A percentile compares a stretch with the other conserved stretches of the same genome.
Conservation (phyloP, 495 filamentous ascomycete species). For the Aspergillus sclerotiicarbonarius region DNA sequence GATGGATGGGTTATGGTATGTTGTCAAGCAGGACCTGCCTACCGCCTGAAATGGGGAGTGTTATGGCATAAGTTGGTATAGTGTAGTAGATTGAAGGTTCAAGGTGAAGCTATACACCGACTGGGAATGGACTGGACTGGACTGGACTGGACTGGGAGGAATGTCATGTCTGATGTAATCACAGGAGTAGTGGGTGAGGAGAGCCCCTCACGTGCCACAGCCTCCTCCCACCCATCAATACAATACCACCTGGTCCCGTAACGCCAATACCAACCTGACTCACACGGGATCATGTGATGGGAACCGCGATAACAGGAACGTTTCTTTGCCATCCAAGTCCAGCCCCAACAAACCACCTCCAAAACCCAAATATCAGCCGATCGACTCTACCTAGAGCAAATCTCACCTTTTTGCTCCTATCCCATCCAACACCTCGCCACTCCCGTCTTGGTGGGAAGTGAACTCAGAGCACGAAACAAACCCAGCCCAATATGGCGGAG, state of each 20-base stretch:
- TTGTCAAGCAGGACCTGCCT: conserved; percentile 28
- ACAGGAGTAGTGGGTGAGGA: conserved; percentile 8
- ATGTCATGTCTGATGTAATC: conserved; percentile 18
- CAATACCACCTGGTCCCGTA: neutral
- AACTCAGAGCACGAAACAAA: conserved; percentile 1
- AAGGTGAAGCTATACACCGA: conserved; percentile 1
- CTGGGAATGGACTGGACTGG: no score
- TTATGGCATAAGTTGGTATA: conserved; percentile 20
- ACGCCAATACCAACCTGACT: no score
- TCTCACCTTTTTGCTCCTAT: neutral
- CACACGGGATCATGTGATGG: no score
- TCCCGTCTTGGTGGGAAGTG: no score
- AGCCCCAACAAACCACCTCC: no score
- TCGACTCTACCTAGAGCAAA: conserved; percentile 12
- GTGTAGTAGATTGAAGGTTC: neutral
- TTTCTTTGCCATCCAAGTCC: no score
- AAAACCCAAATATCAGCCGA: no score
- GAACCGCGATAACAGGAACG: conserved; percentile 40
- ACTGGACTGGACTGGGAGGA: no score
- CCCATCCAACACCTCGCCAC: neutral
- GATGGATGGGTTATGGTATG: conserved; percentile 10
- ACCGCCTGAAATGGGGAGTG: conserved; percentile 29
- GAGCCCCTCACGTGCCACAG: conserved; percentile 3
- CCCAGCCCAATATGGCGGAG: conserved; percentile 36
- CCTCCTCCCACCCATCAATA: neutral